Percentiles rank a stretch among this genome's conserved stretches.
These are phyloP conservation scores for Aspergillus thermomutatus DNA, from an alignment of 2,329 filamentous ascomycete genomes.

Conservation along the genomic window DNA sequence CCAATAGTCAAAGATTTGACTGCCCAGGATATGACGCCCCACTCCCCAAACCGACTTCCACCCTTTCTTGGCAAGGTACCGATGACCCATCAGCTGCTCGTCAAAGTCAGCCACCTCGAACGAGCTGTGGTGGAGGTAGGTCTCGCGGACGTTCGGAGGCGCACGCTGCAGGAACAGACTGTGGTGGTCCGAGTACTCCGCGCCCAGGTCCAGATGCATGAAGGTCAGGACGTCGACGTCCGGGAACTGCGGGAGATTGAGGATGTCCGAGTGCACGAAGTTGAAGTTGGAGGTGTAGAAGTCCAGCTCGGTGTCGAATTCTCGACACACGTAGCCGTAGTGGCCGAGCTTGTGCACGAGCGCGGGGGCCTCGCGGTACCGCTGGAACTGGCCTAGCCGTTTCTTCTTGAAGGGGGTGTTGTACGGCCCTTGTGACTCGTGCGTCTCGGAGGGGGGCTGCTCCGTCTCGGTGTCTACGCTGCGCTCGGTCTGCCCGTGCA, in stretches of 20 bases:
- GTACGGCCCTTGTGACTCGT: constrained; percentile 14
- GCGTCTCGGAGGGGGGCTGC: constrained; percentile 24
- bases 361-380: constrained; percentile 29
- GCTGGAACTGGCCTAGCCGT: constrained; percentile 28
- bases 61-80: constrained; percentile 62
- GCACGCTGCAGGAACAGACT: constrained; percentile 47
- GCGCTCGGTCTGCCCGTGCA: constrained; percentile 50
- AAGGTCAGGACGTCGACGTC: constrained; percentile 47
- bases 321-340: constrained; percentile 32
- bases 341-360: constrained; percentile 40
- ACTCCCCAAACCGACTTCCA: constrained; percentile 69
- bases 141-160: constrained; percentile 27
- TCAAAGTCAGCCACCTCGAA: constrained; percentile 73
- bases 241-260: constrained; percentile 26
- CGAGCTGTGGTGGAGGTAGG: constrained; percentile 62
- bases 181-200: constrained; percentile 53
- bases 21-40: constrained; percentile 66
- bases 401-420: constrained; percentile 18
- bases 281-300: constrained; percentile 45
- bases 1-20: constrained; percentile 73
- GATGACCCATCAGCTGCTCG: constrained; percentile 65
- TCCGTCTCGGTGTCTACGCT: constrained; percentile 19
- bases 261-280: constrained; percentile 38
- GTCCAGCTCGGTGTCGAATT: constrained; percentile 31
- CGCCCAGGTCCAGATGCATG: constrained; percentile 53